These are phyloP conservation scores for Trichomonas tenax DNA, from an alignment of 208 protist genomes.

Conservation along the genomic window DNA sequence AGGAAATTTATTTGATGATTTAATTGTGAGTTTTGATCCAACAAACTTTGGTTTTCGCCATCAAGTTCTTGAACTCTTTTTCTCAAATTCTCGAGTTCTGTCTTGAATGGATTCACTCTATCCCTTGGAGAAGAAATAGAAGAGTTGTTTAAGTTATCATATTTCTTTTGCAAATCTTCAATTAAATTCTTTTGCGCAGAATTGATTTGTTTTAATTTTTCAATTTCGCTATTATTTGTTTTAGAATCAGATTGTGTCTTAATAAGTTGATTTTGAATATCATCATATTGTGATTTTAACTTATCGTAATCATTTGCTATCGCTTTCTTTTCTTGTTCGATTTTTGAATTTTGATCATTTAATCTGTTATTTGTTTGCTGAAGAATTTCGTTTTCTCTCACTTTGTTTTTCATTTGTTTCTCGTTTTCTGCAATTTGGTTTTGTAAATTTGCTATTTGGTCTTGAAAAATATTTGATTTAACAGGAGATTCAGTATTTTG, in stretches of 20 bases:
- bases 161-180: background rate
- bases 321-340: background rate
- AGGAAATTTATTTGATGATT: background rate
- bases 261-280: background rate
- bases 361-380: background rate
- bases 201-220: background rate
- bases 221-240: background rate
- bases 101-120: background rate
- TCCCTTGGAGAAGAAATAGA: background rate
- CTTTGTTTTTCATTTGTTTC: background rate
- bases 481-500: background rate
- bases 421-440: background rate
- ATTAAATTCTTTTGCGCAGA: background rate
- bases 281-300: background rate
- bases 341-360: background rate
- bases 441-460: background rate
- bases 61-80: background rate
- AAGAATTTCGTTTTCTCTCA: background rate
- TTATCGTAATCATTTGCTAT: background rate
- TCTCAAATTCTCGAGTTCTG: background rate
- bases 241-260: background rate
- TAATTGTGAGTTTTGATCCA: background rate
- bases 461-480: background rate
- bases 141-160: background rate
- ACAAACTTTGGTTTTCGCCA: background rate